Percentiles rank a stretch among this genome's conserved stretches.
These are phyloP conservation scores for Cladosporium oxysporum DNA, from an alignment of 2,329 filamentous ascomycete genomes.

Conservation along the genomic window DNA sequence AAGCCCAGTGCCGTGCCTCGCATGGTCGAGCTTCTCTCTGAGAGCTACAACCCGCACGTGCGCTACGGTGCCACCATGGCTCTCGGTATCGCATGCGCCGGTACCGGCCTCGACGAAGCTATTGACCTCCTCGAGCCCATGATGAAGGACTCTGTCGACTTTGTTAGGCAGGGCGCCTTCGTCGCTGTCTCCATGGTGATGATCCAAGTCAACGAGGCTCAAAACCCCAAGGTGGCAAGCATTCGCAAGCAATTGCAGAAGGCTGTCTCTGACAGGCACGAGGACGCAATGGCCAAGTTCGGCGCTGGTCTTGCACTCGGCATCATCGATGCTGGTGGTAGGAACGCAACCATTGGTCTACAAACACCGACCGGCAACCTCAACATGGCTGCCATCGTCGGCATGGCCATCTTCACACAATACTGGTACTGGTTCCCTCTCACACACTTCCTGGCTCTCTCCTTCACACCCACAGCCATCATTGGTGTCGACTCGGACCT, in stretches of 20 bases:
- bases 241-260: slow-evolving; percentile 94
- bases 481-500: slow-evolving; percentile 93
- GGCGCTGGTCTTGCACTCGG: slow-evolving; percentile 90
- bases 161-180: slow-evolving; percentile 92
- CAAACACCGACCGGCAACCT: slow-evolving; percentile 98
- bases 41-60: slow-evolving; percentile 98
- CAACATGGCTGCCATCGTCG: slow-evolving; percentile 97
- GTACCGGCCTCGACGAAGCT: slow-evolving; percentile 92
- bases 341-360: slow-evolving; percentile 96
- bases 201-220: slow-evolving; percentile 97
- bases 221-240: slow-evolving; percentile 92
- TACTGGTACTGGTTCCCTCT: slow-evolving; percentile 99
- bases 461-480: slow-evolving; percentile 94
- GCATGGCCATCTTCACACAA: slow-evolving; percentile 96
- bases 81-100: slow-evolving; percentile 94
- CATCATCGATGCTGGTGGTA: slow-evolving; percentile 95
- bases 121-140: slow-evolving; percentile 97
- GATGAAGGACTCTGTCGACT: slow-evolving; percentile 99
- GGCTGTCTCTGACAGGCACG: slow-evolving; percentile 89
- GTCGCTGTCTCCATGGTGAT: slow-evolving; percentile 97
- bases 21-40: slow-evolving; percentile 97
- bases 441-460: slow-evolving; percentile 93
- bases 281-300: slow-evolving; percentile 99
- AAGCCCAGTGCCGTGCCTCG: slow-evolving; percentile 96
- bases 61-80: slow-evolving; percentile 98